Evolutionary conservation across 2,329 filamentous ascomycete genomes (phyloP).

Genomic region (Pestalotiopsis sp.): DNA sequence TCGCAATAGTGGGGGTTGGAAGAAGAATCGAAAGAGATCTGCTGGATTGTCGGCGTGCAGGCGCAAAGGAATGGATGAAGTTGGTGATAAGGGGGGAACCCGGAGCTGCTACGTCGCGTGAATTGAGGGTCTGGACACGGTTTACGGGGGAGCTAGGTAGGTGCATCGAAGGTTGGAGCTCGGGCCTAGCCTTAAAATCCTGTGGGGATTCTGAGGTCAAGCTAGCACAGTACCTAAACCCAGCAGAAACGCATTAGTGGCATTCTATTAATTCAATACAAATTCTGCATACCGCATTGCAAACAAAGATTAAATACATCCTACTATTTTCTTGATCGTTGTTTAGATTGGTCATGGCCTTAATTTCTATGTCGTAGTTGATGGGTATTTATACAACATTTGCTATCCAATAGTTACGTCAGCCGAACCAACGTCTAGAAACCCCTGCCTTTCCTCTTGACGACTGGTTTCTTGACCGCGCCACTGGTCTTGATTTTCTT

Average conservation of each 20-base stretch:
- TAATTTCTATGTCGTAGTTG: background rate
- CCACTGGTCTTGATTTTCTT: slow-evolving; percentile 62
- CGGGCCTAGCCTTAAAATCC: slow-evolving; percentile 1
- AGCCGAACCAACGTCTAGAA: slow-evolving; percentile 36
- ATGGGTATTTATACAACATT: background rate
- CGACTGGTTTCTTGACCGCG: slow-evolving; percentile 62
- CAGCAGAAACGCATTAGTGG: background rate
- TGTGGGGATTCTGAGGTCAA: background rate
- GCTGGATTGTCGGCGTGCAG: slow-evolving; percentile 7
- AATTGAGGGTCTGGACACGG: slow-evolving; percentile 12
- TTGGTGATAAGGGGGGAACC: slow-evolving; percentile 10
- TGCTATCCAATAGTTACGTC: background rate
- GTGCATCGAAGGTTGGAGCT: background rate
- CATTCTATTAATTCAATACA: background rate
- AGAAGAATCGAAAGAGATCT: slow-evolving; percentile 8
- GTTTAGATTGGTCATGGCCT: no score
- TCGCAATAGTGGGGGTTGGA: background rate
- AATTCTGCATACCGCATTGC: no score
- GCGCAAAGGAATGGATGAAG: slow-evolving; percentile 15
- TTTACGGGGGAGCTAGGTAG: background rate
- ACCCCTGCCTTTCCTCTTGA: slow-evolving; percentile 58
- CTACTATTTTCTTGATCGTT: no score
- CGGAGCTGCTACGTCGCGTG: slow-evolving; percentile 4
- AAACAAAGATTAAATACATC: no score
- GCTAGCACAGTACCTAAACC: background rate